Evolutionary conservation across 495 filamentous ascomycete genomes (phyloP).

Genomic region (Penicillium robsamsonii): DNA sequence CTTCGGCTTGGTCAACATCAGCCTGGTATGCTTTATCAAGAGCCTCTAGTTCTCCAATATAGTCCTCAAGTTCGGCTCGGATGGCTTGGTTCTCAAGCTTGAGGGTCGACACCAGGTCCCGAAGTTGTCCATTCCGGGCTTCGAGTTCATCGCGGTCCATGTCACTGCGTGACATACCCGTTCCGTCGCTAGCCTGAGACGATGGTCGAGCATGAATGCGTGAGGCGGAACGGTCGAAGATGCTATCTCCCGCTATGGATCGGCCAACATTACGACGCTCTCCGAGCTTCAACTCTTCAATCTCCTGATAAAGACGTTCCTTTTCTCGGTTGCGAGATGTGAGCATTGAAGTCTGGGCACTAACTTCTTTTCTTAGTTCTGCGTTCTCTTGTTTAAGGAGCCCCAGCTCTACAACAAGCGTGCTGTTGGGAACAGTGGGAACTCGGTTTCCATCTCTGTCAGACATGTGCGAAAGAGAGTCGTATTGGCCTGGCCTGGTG

Average conservation of each 20-base stretch:
- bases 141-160: conserved; percentile 83
- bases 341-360: conserved; percentile 95
- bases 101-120: conserved; percentile 79
- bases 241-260: conserved; percentile 79
- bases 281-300: conserved; percentile 89
- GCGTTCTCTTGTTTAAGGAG: conserved; percentile 89
- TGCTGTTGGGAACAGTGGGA: conserved; percentile 59
- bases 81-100: conserved; percentile 83
- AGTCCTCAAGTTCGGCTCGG: conserved; percentile 68
- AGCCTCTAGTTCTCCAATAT: conserved; percentile 62
- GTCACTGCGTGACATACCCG: conserved; percentile 71
- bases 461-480: conserved; percentile 58
- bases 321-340: conserved; percentile 94
- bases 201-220: conserved; percentile 70
- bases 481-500: conserved; percentile 46
- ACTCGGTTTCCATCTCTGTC: conserved; percentile 59
- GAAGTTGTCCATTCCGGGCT: conserved; percentile 73
- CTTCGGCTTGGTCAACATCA: conserved; percentile 70
- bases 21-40: conserved; percentile 66
- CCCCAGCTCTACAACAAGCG: conserved; percentile 69
- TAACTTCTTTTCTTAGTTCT: conserved; percentile 85
- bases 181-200: conserved; percentile 70
- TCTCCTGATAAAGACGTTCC: conserved; percentile 92
- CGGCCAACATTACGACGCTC: conserved; percentile 64
- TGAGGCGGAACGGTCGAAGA: conserved; percentile 89